Evolutionary conservation across 257 asterid species (phyloP).

Genomic region (Solanum piurae): DNA sequence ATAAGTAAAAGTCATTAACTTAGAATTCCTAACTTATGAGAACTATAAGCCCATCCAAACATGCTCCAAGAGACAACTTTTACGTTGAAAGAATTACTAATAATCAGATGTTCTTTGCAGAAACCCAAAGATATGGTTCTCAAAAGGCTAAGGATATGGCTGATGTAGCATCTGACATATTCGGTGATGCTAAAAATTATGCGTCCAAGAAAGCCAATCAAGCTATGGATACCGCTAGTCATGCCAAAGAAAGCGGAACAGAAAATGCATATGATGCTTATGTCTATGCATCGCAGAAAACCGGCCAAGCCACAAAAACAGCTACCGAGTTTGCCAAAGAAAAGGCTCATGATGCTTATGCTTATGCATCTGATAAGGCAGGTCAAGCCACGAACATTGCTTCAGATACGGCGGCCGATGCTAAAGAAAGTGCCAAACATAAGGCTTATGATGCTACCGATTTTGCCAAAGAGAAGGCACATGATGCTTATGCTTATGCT

Average conservation of each 20-base stretch:
- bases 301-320: background rate
- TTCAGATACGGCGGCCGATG: slow-evolving; percentile 9
- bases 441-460: background rate
- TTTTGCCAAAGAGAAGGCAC: background rate
- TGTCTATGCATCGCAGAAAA: slow-evolving; percentile 2
- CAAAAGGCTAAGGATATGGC: slow-evolving; percentile 27
- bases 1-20: no score
- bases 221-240: slow-evolving; percentile 11
- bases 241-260: slow-evolving; percentile 4
- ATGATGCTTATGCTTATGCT: slow-evolving; percentile 5
- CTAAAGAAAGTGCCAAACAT: slow-evolving; percentile 3
- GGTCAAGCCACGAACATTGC: slow-evolving; percentile 12
- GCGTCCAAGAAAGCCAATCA: slow-evolving; percentile 23
- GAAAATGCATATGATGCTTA: slow-evolving; percentile 17
- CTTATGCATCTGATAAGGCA: background rate
- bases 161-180: slow-evolving; percentile 13
- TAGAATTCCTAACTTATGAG: background rate
- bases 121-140: slow-evolving; percentile 37
- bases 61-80: background rate
- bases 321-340: background rate
- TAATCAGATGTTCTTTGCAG: slow-evolving; percentile 12
- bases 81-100: background rate
- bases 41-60: background rate
- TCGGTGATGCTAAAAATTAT: slow-evolving; percentile 11
- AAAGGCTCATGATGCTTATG: slow-evolving; percentile 10